These are phyloP conservation scores for Cercospora citrullina DNA, from an alignment of 2,329 filamentous ascomycete genomes.

Conservation along the genomic window DNA sequence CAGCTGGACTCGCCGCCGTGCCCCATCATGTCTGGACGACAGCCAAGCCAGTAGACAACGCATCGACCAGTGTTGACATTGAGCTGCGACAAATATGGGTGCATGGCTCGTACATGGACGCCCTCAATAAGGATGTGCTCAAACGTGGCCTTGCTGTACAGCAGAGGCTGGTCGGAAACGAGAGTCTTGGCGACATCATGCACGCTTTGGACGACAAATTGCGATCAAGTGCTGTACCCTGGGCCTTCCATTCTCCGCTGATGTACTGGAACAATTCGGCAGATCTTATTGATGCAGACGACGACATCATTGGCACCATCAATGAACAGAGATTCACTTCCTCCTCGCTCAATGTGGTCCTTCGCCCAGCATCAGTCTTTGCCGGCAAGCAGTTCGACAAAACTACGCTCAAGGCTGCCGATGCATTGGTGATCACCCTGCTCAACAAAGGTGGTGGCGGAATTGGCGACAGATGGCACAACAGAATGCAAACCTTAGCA, in stretches of 20 bases:
- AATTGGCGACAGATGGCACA: constrained; percentile 66
- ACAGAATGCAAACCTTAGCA: constrained; percentile 57
- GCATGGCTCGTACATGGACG: constrained; percentile 77
- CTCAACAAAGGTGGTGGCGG: constrained; percentile 67
- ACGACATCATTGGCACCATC: constrained; percentile 66
- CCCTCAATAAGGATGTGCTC: constrained; percentile 65
- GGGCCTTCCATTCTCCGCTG: constrained; percentile 80
- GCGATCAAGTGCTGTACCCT: constrained; percentile 50
- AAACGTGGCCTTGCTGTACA: constrained; percentile 68
- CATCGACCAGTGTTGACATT: constrained; percentile 62
- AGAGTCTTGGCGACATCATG: constrained; percentile 26
- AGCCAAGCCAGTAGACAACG: constrained; percentile 37
- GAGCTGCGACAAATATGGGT: constrained; percentile 81
- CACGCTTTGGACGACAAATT: constrained; percentile 31
- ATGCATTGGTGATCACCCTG: constrained; percentile 76
- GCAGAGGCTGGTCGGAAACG: constrained; percentile 62
- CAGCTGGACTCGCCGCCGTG: constrained; percentile 68
- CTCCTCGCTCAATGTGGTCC: constrained; percentile 70
- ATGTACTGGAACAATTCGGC: constrained; percentile 74
- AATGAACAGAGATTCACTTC: constrained; percentile 63
- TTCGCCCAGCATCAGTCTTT: constrained; percentile 77
- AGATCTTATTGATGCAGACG: constrained; percentile 60
- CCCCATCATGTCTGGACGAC: constrained; percentile 78
- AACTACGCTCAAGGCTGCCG: constrained; percentile 66
- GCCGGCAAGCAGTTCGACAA: constrained; percentile 76